These are phyloP conservation scores for Fusarium sterilihyphosum DNA, from an alignment of 2,329 filamentous ascomycete species.

Conservation along the genomic window DNA sequence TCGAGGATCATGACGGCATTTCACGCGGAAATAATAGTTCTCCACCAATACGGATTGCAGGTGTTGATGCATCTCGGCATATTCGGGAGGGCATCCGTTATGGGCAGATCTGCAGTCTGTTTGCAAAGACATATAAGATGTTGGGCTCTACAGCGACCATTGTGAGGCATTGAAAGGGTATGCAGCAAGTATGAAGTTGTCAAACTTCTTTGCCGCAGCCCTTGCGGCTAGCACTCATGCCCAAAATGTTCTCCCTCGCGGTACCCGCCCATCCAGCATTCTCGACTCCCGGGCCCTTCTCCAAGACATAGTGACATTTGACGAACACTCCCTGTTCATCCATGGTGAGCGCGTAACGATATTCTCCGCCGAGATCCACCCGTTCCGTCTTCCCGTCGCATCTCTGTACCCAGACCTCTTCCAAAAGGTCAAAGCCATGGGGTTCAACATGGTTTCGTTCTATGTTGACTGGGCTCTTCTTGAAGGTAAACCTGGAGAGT, in stretches of 20 bases:
- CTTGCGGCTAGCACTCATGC: slow-evolving; percentile 12
- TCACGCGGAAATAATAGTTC: not conserved
- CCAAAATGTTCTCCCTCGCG: slow-evolving; percentile 22
- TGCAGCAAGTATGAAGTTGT: slow-evolving; percentile 20
- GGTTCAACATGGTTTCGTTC: slow-evolving; percentile 83
- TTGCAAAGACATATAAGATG: not conserved
- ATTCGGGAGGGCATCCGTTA: slow-evolving; percentile 19
- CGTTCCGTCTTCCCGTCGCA: slow-evolving; percentile 63
- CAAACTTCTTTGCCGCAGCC: not conserved
- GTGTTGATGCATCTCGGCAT: not conserved
- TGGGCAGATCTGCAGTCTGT: not conserved
- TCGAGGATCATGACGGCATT: slow-evolving; percentile 1
- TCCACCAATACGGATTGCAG: slow-evolving; percentile 33
- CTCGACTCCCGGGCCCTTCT: slow-evolving; percentile 41
- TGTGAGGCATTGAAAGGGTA: not conserved
- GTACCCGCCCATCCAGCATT: slow-evolving; percentile 35
- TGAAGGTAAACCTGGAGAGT: slow-evolving; percentile 77
- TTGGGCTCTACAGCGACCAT: fast-evolving
- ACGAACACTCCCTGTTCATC: slow-evolving; percentile 76
- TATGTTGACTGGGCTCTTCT: slow-evolving; percentile 83
- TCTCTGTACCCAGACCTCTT: slow-evolving; percentile 74
- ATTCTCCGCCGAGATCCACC: slow-evolving; percentile 79
- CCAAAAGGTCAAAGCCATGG: slow-evolving; percentile 83
- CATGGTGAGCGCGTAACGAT: slow-evolving; percentile 75
- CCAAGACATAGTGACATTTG: slow-evolving; percentile 69